These are phyloP conservation scores for Agapanthus africanus DNA, from an alignment of 106 monocot species.

Conservation along the genomic window DNA sequence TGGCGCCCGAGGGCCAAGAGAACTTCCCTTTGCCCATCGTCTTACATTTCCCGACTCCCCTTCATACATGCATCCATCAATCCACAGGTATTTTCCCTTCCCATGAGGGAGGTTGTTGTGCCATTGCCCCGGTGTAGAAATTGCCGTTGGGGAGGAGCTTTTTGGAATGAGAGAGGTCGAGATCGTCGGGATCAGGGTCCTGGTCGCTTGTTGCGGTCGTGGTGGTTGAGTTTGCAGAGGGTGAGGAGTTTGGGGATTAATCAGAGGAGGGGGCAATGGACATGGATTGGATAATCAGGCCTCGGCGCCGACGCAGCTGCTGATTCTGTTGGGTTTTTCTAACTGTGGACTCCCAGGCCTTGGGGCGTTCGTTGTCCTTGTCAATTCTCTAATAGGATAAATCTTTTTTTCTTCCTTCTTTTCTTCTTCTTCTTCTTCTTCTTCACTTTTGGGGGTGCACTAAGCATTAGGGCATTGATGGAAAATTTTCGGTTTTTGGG, in stretches of 20 bases:
- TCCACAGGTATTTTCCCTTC: slow-evolving; percentile 87
- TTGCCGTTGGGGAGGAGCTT: slow-evolving; percentile 71
- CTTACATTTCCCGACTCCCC: slow-evolving; percentile 66
- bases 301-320: slow-evolving; percentile 5
- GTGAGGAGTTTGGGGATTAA: not conserved
- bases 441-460: no score
- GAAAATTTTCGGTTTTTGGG: no score
- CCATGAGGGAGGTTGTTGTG: slow-evolving; percentile 57
- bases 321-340: slow-evolving; percentile 17
- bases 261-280: slow-evolving; percentile 13
- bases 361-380: slow-evolving; percentile 8
- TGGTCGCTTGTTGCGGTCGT: no score
- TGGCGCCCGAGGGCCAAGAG: slow-evolving; percentile 90
- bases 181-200: not conserved
- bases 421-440: not conserved
- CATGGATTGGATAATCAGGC: slow-evolving; percentile 10
- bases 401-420: not conserved
- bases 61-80: slow-evolving; percentile 95
- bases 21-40: slow-evolving; percentile 79
- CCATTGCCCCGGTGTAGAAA: slow-evolving; percentile 88
- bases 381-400: slow-evolving; percentile 12
- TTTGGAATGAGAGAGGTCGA: slow-evolving; percentile 18
- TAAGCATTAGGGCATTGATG: no score
- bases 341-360: slow-evolving; percentile 27
- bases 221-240: not conserved